Evolutionary conservation across 192 early-diverging fungal genomes (phyloP), one percentile per base, ranked within the genome.

Genomic region (Gryganskiella cystojenkinii): DNA sequence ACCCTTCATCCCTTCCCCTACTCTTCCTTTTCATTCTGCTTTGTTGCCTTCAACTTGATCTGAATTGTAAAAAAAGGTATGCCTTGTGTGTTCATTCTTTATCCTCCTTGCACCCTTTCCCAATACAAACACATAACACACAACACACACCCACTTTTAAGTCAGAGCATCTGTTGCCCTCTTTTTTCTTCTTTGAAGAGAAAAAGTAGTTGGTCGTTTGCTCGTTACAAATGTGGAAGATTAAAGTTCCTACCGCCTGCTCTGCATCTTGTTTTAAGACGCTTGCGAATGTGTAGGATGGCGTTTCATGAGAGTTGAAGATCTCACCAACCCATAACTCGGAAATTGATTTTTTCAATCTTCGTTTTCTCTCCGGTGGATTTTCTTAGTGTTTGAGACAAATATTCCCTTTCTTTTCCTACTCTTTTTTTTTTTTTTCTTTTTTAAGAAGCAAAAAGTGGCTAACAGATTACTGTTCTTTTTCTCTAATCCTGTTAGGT

Each of bases 151-250:
- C 74, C 74, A 78, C 74, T 69, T 78, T 78, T 78, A 78, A 78
- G 74, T 78, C 74, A 78, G 74, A 78, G 74, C 74, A 78, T 68
- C 35, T 78, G 66, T 69, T 64, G 66, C 74, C 74, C 51, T 58
- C 55, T 57, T 17, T 27, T 45, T 61, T 35, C 37, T 31, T 67
- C 28, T 42, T 47, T 45, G 25, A 40, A 19, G 46, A 30, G 33
- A 43, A 45, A 51, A 43, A 40, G 15, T 62, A 65, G 44, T 64
- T 78, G 74, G 74, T 78, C 66, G 61, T 53, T 78, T 78, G 74
- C 74, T 78, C 74, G 74, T 78, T 78, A 78, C 74, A 78, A 78
- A 78, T 68, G 74, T 78, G 74, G 74, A 78, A 78, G 47, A 78
- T 78, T 51, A 78, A 78, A 35, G 37, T 68, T 78, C 74, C 66